These are phyloP conservation scores for Cyclotella baltica DNA, from an alignment of 108 stramenopile species.

Conservation along the genomic window DNA sequence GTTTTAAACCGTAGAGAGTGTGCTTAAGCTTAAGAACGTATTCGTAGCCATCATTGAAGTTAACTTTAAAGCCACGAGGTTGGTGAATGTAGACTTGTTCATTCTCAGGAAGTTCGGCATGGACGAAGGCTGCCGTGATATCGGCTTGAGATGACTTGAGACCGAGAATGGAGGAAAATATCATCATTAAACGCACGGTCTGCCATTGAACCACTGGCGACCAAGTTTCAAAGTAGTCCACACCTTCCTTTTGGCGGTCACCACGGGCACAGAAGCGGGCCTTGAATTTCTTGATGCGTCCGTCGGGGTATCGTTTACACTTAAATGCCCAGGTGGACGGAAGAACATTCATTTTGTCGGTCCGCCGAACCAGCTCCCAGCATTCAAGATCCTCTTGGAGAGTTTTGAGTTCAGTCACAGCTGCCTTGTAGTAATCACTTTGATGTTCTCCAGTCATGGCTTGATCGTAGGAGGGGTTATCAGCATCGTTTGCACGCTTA, in stretches of 20 bases:
- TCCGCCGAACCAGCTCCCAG: constrained; percentile 15
- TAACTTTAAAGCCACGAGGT: constrained; percentile 33
- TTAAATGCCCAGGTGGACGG: too few relatives aligned
- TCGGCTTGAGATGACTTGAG: too few relatives aligned
- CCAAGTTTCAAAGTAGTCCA: too few relatives aligned
- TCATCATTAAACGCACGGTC: constrained; percentile 44
- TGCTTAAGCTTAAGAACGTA: neutral
- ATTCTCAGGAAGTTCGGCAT: constrained; percentile 37
- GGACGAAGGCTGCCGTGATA: too few relatives aligned
- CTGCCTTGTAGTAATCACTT: neutral
- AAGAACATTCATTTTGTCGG: too few relatives aligned
- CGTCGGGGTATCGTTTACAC: too few relatives aligned
- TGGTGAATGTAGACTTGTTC: constrained; percentile 51
- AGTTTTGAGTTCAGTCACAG: too few relatives aligned
- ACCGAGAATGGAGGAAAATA: too few relatives aligned
- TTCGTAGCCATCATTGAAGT: too few relatives aligned
- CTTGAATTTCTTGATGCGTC: too few relatives aligned
- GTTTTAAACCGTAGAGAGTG: constrained; percentile 7
- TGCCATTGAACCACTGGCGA: too few relatives aligned
- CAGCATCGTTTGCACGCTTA: neutral
- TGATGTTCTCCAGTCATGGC: neutral
- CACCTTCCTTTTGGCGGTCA: constrained; percentile 38
- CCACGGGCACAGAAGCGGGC: constrained; percentile 58
- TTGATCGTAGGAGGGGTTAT: neutral
- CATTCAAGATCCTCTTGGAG: constrained; percentile 30